Evolutionary conservation across 805 yeast species (phyloP), one percentile per base, ranked within the genome.

Genomic region (Yarrowia hollandica): DNA sequence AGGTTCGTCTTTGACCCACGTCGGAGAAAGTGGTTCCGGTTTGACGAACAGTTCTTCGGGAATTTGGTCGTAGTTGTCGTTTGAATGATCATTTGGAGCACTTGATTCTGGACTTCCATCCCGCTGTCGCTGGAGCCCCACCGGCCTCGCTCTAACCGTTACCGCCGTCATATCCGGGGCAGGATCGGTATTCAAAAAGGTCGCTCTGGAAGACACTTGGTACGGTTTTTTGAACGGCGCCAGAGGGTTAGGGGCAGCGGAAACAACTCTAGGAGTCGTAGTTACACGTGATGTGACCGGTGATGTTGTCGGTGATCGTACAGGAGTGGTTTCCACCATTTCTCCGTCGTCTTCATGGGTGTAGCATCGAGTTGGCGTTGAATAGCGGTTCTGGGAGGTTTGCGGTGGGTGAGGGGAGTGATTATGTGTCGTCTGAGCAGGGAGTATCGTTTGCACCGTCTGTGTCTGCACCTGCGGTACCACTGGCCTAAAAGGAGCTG

Each of bases 211-310:
- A 1, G 35, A 12, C 3, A 11, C 4, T 11, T 14, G 52, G 23
- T 18, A 33, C 4, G 55, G 55, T 12, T 30, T 5, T 31, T 21
- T 31, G 22, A 33, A 48, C 16, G 55, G 55, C 1, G 55, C 55
- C 8, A 22, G 16, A 33, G 55, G 55, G 30, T 48, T 48, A 1
- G 55, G 55, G 5, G 55, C 55, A 1, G 39, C 39, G 1, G 52
- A 44, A 3, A 44, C n/a, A 15, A 44, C 8, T n/a, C n/a, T n/a
- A 5, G 23, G n/a, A 1, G 38, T 5, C 4, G 16, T 10, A 2
- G 54, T 9, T 16, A 30, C 12, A 19, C 34, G 50, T 16, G 34
- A 7, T 2, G 15, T 12, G 12, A 4, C 16, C 0, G 26, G 18
- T 9, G 15, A 23, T 3, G 34, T 5, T 6, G 16, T 19, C 3